Evolutionary conservation across 192 early-diverging fungal genomes (phyloP), one percentile per base, ranked within the genome.

Genomic region (Linnemannia exigua): DNA sequence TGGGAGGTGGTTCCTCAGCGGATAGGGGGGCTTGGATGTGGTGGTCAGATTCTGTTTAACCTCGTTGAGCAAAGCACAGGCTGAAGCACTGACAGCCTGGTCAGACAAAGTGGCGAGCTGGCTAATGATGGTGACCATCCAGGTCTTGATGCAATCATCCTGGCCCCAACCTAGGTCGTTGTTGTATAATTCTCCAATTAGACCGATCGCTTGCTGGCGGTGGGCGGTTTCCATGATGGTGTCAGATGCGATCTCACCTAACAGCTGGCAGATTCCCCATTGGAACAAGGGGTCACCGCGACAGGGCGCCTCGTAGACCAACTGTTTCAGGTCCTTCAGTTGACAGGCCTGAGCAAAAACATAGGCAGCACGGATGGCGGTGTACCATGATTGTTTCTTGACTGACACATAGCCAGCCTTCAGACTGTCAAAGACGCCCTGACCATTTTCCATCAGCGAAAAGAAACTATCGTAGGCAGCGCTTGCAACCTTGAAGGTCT

Each of bases 181-280:
- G 37, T 70, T 70, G 69, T 37, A 70, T 20, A 70, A 16, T 19
- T 70, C 69, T 35, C 69, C 36, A 3, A 70, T 36, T 35, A 70
- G 44, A 9, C 44, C 69, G 20, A 70, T 19, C 12, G 69, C 69
- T 25, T 70, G 69, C 36, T 70, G 33, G 9, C 69, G 36, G 20
- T 3, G 22, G 38, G 36, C 3, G 20, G 22, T 9, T 17, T 70
- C 38, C 38, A 20, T n/a, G 69, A 37, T 1, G 8, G 69, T 9
- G 14, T 70, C 69, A 17, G 69, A 35, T 20, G 69, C 69, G 44
- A 70, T 46, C 36, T 70, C 69, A 15, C 69, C 69, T 1, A 70
- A 17, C 7, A 38, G 41, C 41, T 37, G 38, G n/a, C 69, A 37
- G 11, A 70, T 70, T 5, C 69, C 69, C 69, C 36, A 46, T 38